A percentile compares a stretch with the other conserved stretches of the same genome.
phyloP scores from a whole-genome alignment of 2,329 filamentous ascomycete genomes.

The Cordyceps pruinosa region DNA sequence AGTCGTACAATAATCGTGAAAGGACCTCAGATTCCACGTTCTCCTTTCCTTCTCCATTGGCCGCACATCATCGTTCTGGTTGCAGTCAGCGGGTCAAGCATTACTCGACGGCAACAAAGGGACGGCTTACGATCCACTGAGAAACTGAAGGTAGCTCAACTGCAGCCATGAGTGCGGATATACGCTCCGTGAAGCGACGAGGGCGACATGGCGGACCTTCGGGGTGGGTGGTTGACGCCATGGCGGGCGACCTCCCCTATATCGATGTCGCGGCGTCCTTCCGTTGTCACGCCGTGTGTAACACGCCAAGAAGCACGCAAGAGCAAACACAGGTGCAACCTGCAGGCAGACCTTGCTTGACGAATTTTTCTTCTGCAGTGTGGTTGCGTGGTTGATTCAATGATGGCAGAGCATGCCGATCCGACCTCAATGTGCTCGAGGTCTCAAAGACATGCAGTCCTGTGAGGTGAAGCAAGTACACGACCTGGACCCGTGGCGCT shows the following conservation, averaged over 20 bases:
- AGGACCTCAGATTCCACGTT: conserved; percentile 36
- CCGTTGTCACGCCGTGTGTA: not conserved
- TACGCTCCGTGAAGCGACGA: conserved; percentile 2
- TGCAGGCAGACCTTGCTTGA: not conserved
- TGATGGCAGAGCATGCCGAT: not conserved
- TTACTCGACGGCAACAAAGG: not conserved
- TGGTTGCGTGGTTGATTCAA: not conserved
- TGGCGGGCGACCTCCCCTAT: not conserved
- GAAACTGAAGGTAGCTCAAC: conserved; percentile 26
- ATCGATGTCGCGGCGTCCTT: not conserved
- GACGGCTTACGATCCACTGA: conserved; percentile 25
- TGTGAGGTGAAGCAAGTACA: not conserved
- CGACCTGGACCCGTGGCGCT: too few relatives aligned
- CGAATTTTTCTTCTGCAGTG: not conserved
- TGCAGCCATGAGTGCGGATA: conserved; percentile 1
- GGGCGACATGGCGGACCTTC: not conserved
- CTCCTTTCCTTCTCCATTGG: conserved; percentile 36
- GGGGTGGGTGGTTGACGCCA: not conserved
- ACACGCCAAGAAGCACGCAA: not conserved
- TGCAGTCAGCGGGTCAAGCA: not conserved
- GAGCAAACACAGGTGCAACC: not conserved
- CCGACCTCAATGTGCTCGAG: not conserved
- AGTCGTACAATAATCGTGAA: conserved; percentile 36
- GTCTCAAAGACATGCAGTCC: not conserved
- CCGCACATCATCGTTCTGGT: conserved; percentile 43